Evolutionary conservation across 257 asterid species (phyloP), one percentile per base, ranked within the genome.

Genomic region (Gentiana macrophylla): DNA sequence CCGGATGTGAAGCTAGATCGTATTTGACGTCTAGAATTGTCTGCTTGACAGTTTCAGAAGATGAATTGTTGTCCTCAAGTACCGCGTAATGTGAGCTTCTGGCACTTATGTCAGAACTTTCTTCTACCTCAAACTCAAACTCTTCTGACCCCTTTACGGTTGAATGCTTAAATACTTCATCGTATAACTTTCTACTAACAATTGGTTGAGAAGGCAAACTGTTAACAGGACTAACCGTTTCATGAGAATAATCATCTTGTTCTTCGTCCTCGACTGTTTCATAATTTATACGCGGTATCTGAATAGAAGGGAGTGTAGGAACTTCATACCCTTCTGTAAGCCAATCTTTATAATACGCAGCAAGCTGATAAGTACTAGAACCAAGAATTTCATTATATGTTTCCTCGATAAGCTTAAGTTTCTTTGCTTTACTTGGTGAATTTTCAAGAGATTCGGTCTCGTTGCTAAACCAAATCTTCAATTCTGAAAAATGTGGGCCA

Each of bases 301-400:
- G 65, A 43, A 82, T 62, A 6, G 70, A 38, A 32, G 94, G 96
- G 56, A 80, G 33, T 0, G 74, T 58, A 44, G 94, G 88, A 53
- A 74, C 79, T 68, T 75, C 88, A 37, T 53, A 70, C 50, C 86
- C 93, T 51, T 79, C 86, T 2, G 76, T 78, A 60, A 87, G 72
- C 94, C 96, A 87, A 61, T 78, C 86, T 56, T 84, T 87, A 70
- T 87, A 87, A 68, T 87, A 87, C 67, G 64, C 59, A 47, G 96
- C 86, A 59, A 80, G 75, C 60, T 55, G 74, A 49, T 35, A 67
- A 48, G 96, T 88, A 41, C 86, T 84, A 0, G 68, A 72, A 70
- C 84, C 96, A 64, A 88, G 50, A 72, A 65, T 70, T 62, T 77
- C 83, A 5, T 72, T 72, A 49, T 78, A 80, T 11, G 61, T 62